Evolutionary conservation across 768 basidiomycete genomes (phyloP).

Genomic region (Trametes cubensis): DNA sequence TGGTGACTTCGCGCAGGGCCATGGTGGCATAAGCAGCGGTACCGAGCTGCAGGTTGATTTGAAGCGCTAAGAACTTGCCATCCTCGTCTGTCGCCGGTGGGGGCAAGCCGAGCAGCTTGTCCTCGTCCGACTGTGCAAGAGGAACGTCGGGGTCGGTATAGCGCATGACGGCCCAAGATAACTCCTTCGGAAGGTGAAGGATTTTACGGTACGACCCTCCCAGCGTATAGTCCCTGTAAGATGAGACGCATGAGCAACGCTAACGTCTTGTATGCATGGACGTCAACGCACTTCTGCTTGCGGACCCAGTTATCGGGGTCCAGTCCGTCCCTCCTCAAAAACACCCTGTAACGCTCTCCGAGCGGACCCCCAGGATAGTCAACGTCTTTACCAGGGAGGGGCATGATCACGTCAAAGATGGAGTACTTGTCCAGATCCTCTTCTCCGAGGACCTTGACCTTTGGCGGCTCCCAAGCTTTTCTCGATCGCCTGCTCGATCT

Average conservation of each 20-base stretch:
- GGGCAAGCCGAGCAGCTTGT: slow-evolving; percentile 82
- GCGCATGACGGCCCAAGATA: slow-evolving; percentile 79
- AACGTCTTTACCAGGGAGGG: slow-evolving; percentile 94
- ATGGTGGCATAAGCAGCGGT: slow-evolving; percentile 97
- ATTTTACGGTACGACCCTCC: slow-evolving; percentile 94
- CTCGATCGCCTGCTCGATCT: slow-evolving; percentile 35
- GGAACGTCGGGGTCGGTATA: slow-evolving; percentile 95
- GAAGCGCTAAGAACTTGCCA: slow-evolving; percentile 87
- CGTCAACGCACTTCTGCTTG: slow-evolving; percentile 74
- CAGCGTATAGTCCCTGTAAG: slow-evolving; percentile 82
- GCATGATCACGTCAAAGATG: slow-evolving; percentile 96
- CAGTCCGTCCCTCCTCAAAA: slow-evolving; percentile 81
- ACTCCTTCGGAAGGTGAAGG: slow-evolving; percentile 77
- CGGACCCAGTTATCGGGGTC: slow-evolving; percentile 88
- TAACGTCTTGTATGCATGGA: not conserved
- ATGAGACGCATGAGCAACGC: not conserved
- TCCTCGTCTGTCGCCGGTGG: slow-evolving; percentile 64
- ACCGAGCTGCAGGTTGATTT: slow-evolving; percentile 81
- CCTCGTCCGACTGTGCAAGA: slow-evolving; percentile 94
- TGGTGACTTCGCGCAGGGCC: slow-evolving; percentile 94
- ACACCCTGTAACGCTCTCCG: slow-evolving; percentile 84
- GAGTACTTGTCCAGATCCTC: slow-evolving; percentile 80
- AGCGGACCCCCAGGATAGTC: slow-evolving; percentile 87
- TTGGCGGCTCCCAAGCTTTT: slow-evolving; percentile 65
- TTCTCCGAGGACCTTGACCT: slow-evolving; percentile 76